phyloP scores from a whole-genome alignment of 257 asterid genomes.

The Solanum arcanum region DNA sequence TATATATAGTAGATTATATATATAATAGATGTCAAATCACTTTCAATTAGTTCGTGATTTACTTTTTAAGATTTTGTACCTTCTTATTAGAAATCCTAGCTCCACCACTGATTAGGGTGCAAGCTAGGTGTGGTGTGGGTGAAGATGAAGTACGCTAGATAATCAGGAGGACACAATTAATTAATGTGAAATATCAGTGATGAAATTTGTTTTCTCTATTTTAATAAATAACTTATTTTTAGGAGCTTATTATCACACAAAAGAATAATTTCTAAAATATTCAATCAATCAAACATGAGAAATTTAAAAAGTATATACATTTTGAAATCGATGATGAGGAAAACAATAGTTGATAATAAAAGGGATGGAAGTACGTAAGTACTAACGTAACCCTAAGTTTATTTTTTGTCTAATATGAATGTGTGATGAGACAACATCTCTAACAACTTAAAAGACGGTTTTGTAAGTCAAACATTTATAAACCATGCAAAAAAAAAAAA shows the following conservation, averaged over 20 bases:
- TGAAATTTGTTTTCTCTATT: neutral
- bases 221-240: neutral
- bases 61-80: no score
- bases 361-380: neutral
- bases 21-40: no score
- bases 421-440: neutral
- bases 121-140: neutral
- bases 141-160: neutral
- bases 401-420: neutral
- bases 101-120: neutral
- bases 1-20: no score
- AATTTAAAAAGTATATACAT: neutral
- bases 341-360: neutral
- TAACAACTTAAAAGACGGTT: neutral
- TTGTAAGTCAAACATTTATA: neutral
- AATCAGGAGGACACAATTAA: neutral
- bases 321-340: neutral
- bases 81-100: no score
- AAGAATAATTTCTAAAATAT: no score
- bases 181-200: neutral
- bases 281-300: neutral
- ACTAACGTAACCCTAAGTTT: neutral
- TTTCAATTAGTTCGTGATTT: no score
- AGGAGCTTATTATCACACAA: neutral
- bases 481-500: neutral